Evolutionary conservation across 306 rosid genomes (phyloP).

Genomic region (Cicer pinnatifidum): DNA sequence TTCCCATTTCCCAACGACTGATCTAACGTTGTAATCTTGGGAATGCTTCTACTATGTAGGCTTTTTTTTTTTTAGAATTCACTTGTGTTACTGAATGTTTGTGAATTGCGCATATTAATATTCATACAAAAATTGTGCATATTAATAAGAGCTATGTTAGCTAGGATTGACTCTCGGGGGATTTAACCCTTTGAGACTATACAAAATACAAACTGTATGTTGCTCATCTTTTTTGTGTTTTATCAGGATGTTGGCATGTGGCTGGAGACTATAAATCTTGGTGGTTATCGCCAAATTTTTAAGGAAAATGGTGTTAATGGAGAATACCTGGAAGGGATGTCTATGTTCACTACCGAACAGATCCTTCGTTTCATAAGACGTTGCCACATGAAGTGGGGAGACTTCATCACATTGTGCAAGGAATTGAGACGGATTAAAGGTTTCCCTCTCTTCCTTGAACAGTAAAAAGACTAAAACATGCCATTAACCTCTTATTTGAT

Average conservation of each 20-base stretch:
- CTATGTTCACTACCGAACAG: slow-evolving; percentile 98
- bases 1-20: background rate
- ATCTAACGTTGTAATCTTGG: background rate
- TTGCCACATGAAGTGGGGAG: slow-evolving; percentile 99
- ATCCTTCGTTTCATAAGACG: slow-evolving; percentile 98
- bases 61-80: background rate
- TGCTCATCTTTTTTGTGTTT: slow-evolving; percentile 38
- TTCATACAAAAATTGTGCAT: background rate
- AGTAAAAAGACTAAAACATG: slow-evolving; percentile 31
- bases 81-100: slow-evolving; percentile 13
- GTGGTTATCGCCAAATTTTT: slow-evolving; percentile 85
- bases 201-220: background rate
- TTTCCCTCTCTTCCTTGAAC: slow-evolving; percentile 40
- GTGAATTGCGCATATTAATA: background rate
- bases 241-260: slow-evolving; percentile 97
- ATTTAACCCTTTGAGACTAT: slow-evolving; percentile 19
- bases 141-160: slow-evolving; percentile 7
- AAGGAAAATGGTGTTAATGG: slow-evolving; percentile 97
- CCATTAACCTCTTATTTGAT: slow-evolving; percentile 19
- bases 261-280: slow-evolving; percentile 95
- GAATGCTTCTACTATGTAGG: background rate
- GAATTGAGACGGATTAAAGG: slow-evolving; percentile 99
- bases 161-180: slow-evolving; percentile 19
- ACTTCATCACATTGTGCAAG: slow-evolving; percentile 94
- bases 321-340: slow-evolving; percentile 98